phyloP scores from a whole-genome alignment of 805 yeast genomes.

The Sugiyamaella lignohabitans region DNA sequence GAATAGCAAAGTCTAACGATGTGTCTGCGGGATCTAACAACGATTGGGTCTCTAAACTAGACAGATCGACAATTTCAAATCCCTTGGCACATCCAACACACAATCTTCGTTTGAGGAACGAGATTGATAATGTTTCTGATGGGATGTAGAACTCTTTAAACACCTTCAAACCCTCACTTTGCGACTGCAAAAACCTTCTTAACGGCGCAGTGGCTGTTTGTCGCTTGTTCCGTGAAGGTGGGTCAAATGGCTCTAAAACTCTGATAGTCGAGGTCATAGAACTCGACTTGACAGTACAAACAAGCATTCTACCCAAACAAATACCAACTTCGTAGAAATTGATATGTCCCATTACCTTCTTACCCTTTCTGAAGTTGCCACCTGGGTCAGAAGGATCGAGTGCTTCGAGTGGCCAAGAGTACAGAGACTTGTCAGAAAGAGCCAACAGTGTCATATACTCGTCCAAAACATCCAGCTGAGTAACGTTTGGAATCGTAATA shows the following conservation, averaged over 20 bases:
- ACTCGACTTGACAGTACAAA: conserved; percentile 83
- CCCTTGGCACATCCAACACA: conserved; percentile 97
- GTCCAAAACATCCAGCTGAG: conserved; percentile 86
- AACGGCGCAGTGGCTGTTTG: conserved; percentile 35
- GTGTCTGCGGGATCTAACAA: conserved; percentile 98
- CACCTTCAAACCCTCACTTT: conserved; percentile 58
- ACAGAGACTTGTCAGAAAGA: conserved; percentile 72
- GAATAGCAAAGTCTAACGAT: conserved; percentile 87
- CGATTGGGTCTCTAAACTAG: conserved; percentile 78
- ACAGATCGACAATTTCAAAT: conserved; percentile 85
- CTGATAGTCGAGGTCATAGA: conserved; percentile 67
- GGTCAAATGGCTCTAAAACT: conserved; percentile 85
- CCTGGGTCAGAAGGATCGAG: conserved; percentile 33
- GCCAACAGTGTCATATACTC: conserved; percentile 81
- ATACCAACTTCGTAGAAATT: conserved; percentile 89
- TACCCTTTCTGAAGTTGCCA: conserved; percentile 51
- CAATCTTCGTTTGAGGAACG: conserved; percentile 78
- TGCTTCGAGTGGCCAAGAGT: conserved; percentile 70
- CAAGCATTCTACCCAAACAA: conserved; percentile 79
- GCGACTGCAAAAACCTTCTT: conserved; percentile 34
- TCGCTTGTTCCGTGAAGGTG: conserved; percentile 36
- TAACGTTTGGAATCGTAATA: conserved; percentile 65
- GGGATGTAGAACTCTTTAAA: conserved; percentile 74
- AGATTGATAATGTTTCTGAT: conserved; percentile 86
- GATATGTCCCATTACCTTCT: conserved; percentile 80